A percentile compares a stretch with the other conserved stretches of the same genome.
phyloP scores from a whole-genome alignment of 2,329 filamentous ascomycete species.

The Ampelomyces quisqualis region DNA sequence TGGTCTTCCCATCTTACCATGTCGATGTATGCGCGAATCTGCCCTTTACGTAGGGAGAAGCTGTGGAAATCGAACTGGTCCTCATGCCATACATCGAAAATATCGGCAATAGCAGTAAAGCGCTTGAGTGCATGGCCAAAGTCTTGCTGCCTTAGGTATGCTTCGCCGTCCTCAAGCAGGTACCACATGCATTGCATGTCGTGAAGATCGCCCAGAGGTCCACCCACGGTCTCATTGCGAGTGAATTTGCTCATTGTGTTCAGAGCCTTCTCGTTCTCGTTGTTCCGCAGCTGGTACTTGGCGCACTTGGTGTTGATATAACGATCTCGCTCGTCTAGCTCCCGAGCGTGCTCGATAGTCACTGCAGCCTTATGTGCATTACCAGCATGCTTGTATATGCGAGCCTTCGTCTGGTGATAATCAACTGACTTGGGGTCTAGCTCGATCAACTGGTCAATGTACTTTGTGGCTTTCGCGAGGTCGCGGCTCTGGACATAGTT shows the following conservation, averaged over 20 bases:
- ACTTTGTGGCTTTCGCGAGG: constrained; percentile 75
- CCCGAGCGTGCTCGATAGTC: constrained; percentile 83
- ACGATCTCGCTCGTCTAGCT: constrained; percentile 83
- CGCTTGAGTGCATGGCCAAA: constrained; percentile 86
- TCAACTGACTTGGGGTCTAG: constrained; percentile 80
- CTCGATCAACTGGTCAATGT: constrained; percentile 79
- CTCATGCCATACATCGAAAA: constrained; percentile 97
- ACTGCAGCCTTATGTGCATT: constrained; percentile 77
- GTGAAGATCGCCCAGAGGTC: constrained; percentile 83
- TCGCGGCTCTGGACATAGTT: constrained; percentile 88
- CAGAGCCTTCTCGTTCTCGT: constrained; percentile 82
- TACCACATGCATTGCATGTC: constrained; percentile 99
- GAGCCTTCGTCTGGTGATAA: constrained; percentile 91
- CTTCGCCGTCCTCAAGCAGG: constrained; percentile 90
- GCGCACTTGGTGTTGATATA: constrained; percentile 99
- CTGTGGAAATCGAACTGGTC: constrained; percentile 99
- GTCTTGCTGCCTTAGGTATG: constrained; percentile 79
- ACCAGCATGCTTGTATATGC: constrained; percentile 89
- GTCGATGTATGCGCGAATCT: constrained; percentile 90
- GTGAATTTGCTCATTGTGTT: constrained; percentile 94
- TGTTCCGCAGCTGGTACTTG: constrained; percentile 92
- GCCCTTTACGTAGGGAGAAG: constrained; percentile 95
- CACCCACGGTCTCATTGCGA: constrained; percentile 81
- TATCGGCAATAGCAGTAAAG: constrained; percentile 82
- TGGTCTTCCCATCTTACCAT: constrained; percentile 97